Percentiles rank a stretch among this genome's conserved stretches.
phyloP scores from a whole-genome alignment of 2,329 filamentous ascomycete genomes.

The Camptophora hylomeconis region DNA sequence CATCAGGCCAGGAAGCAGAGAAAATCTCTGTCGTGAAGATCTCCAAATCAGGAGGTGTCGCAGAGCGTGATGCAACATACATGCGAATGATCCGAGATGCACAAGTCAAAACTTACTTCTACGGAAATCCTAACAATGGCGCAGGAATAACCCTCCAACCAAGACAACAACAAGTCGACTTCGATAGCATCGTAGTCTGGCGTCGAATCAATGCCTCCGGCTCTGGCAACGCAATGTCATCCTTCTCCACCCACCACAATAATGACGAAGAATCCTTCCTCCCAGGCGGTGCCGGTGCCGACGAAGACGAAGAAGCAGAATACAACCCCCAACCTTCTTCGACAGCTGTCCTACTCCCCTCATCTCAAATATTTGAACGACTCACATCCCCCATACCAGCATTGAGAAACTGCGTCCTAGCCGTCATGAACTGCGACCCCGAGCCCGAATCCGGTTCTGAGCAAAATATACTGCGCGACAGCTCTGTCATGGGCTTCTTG shows the following conservation, averaged over 20 bases:
- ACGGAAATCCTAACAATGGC: slow-evolving; percentile 49
- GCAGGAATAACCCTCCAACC: slow-evolving; percentile 62
- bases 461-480: slow-evolving; percentile 55
- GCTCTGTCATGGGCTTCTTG: slow-evolving; percentile 80
- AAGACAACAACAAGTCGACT: slow-evolving; percentile 73
- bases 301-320: slow-evolving; percentile 26
- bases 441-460: slow-evolving; percentile 56
- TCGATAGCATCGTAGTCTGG: slow-evolving; percentile 61
- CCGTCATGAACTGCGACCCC: slow-evolving; percentile 64
- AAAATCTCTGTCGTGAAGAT: slow-evolving; percentile 62
- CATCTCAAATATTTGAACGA: slow-evolving; percentile 18
- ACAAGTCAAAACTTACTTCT: slow-evolving; percentile 86
- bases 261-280: slow-evolving; percentile 29
- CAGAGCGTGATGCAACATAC: slow-evolving; percentile 59
- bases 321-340: slow-evolving; percentile 24
- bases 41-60: slow-evolving; percentile 74
- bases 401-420: slow-evolving; percentile 70
- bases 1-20: slow-evolving; percentile 42
- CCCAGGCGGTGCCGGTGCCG: slow-evolving; percentile 13
- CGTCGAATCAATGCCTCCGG: slow-evolving; percentile 50
- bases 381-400: slow-evolving; percentile 21
- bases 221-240: slow-evolving; percentile 18
- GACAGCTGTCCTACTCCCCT: slow-evolving; percentile 13
- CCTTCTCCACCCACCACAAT: slow-evolving; percentile 20
- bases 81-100: slow-evolving; percentile 62